phyloP scores from a whole-genome alignment of 2,329 filamentous ascomycete genomes.

The Furcasterigmium sp. region DNA sequence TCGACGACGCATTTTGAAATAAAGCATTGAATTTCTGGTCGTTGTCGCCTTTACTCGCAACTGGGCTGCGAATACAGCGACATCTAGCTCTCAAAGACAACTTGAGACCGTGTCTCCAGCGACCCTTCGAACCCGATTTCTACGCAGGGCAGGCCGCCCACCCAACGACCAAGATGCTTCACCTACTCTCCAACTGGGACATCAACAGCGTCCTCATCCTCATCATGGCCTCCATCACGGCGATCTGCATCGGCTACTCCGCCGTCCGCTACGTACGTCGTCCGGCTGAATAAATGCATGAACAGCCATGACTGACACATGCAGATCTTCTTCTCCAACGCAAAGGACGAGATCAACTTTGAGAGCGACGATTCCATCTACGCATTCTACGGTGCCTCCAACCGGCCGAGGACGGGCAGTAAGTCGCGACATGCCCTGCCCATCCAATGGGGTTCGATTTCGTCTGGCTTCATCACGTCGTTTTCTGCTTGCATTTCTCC shows the following conservation, averaged over 20 bases:
- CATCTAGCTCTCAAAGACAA: no score
- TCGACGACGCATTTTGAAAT: no score
- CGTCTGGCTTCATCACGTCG: not conserved
- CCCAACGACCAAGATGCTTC: slow-evolving; percentile 7
- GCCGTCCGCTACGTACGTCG: slow-evolving; percentile 10
- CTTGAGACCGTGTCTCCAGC: no score
- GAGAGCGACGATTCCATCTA: slow-evolving; percentile 12
- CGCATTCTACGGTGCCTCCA: slow-evolving; percentile 9
- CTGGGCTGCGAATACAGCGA: no score
- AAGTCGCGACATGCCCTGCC: slow-evolving; percentile 3
- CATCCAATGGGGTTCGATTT: not conserved
- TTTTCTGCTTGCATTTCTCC: not conserved
- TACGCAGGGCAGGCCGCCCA: no score
- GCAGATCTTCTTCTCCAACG: slow-evolving; percentile 9
- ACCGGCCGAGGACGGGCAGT: slow-evolving; percentile 10
- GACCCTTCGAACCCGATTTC: no score
- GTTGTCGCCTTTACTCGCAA: no score
- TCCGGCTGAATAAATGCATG: not conserved
- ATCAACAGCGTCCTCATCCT: slow-evolving; percentile 6
- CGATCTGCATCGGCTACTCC: slow-evolving; percentile 8
- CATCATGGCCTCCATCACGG: slow-evolving; percentile 9
- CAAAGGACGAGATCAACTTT: slow-evolving; percentile 5
- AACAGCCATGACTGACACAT: not conserved
- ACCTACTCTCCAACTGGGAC: slow-evolving; percentile 8
- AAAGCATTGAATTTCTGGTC: no score